Evolutionary conservation across 331 rosid species (phyloP), one percentile per base, ranked within the genome.

Genomic region (Spiraea crenata): DNA sequence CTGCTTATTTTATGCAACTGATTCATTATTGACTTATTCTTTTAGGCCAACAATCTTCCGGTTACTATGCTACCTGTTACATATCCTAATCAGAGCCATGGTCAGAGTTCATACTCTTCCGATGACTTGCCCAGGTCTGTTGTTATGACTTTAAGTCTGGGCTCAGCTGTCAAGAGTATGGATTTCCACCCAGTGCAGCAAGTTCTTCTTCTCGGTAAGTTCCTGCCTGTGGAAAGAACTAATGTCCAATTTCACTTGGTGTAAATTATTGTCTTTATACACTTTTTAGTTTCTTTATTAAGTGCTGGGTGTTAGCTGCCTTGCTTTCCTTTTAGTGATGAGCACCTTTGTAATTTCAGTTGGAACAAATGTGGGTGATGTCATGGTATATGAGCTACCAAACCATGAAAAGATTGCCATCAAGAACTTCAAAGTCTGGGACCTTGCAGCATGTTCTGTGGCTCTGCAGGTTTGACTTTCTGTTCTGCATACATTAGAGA

Each of bases 131-230:
- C 99, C 69, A 91, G 85, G 92, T 69, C 65, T 76, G 88, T 84
- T 81, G 86, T 89, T 70, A 82, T 85, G 84, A 91, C 86, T 75
- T 75, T 91, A 79, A 85, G 46, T 81, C 90, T 70, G 81, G 90
- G 96, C 65, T 91, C 98, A 57, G 60, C 69, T 38, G 96, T 88
- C 75, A 95, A 85, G 85, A 95, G 99, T 66, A 84, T 91, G 96
- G 98, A 95, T 79, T 95, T 95, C 72, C 99, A 95, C 79, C 98
- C 99, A 35, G 81, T 85, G 74, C 93, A 88, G 73, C 96, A 87
- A 82, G 82, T 88, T 84, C 72, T 88, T 69, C 99, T 95, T 81
- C 93, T 95, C 77, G 99, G 99, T 95, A 78, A 74, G 88, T 61
- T 61, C 57, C 70, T 62, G 16, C 19, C 40, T 57, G 16, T 55